Evolutionary conservation across 2,329 filamentous ascomycete genomes (phyloP).

Genomic region (Fusarium torreyae): DNA sequence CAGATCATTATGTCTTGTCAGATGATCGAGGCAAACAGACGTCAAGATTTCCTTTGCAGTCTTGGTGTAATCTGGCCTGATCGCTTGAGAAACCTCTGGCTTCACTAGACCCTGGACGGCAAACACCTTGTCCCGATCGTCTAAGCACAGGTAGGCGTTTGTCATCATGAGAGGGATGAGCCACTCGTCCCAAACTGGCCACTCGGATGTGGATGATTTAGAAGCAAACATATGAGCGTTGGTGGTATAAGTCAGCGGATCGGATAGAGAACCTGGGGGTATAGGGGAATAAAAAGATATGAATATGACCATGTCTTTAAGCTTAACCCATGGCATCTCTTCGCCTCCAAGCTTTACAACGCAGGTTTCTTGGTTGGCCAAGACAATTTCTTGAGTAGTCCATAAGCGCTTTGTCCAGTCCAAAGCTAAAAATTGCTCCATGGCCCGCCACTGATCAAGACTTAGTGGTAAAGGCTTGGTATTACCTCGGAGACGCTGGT

Average conservation of each 20-base stretch:
- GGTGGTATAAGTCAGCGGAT: too few species aligned
- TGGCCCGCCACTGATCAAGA: background rate
- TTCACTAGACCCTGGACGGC: background rate
- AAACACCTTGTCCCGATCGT: constrained; percentile 1
- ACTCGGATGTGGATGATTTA: too few species aligned
- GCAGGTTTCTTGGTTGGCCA: background rate
- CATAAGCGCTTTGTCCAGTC: background rate
- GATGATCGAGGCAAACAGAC: background rate
- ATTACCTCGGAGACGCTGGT: background rate
- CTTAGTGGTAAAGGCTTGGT: background rate
- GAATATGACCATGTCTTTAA: background rate
- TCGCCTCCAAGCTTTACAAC: background rate
- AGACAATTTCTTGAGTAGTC: background rate
- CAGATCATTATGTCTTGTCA: background rate
- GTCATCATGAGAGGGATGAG: background rate
- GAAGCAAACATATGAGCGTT: too few species aligned
- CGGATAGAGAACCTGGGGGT: too few species aligned
- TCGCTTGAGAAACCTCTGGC: background rate
- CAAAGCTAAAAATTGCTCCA: background rate
- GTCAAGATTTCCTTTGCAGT: background rate
- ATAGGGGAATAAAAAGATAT: background rate
- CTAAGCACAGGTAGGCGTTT: background rate
- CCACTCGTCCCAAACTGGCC: background rate
- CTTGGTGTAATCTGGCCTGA: constrained; percentile 3
- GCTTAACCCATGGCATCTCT: background rate